Evolutionary conservation across 1,284 basidiomycete species (phyloP).

Genomic region (Austropuccinia psidii): DNA sequence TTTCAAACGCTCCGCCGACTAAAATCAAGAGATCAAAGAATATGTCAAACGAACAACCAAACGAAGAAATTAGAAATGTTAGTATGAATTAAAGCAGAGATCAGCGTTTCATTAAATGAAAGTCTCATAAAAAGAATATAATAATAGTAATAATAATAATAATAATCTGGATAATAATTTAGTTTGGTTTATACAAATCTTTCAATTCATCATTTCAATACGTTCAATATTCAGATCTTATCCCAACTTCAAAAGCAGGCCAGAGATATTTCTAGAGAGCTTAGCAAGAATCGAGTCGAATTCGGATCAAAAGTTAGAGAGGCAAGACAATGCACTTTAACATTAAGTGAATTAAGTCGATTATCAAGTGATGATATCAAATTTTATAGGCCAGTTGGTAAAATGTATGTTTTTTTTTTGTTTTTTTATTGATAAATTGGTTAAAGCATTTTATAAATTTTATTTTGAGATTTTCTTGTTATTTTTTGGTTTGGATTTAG

Average conservation of each 20-base stretch:
- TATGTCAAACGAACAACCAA: background rate
- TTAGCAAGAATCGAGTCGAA: background rate
- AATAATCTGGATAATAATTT: background rate
- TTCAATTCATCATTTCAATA: background rate
- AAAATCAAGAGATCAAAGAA: too few relatives aligned
- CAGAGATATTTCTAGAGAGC: constrained; percentile 16
- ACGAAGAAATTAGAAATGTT: constrained; percentile 1
- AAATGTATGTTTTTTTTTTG: constrained; percentile 1
- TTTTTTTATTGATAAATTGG: background rate
- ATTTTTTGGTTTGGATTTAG: background rate
- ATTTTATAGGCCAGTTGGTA: constrained; percentile 22
- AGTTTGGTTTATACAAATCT: background rate
- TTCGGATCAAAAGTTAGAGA: background rate
- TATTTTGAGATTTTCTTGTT: background rate
- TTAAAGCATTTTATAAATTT: background rate
- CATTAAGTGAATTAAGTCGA: background rate
- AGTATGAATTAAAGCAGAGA: too few relatives aligned
- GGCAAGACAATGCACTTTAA: constrained; percentile 10
- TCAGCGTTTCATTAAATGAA: too few relatives aligned
- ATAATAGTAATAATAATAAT: too few relatives aligned
- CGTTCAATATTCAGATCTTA: background rate
- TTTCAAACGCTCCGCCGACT: background rate
- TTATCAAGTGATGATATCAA: background rate
- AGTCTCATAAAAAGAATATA: too few relatives aligned
- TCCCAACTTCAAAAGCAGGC: constrained; percentile 20